Evolutionary conservation across 2,329 filamentous ascomycete species (phyloP), one percentile per base, ranked within the genome.

Genomic region (Cercospora sojina): DNA sequence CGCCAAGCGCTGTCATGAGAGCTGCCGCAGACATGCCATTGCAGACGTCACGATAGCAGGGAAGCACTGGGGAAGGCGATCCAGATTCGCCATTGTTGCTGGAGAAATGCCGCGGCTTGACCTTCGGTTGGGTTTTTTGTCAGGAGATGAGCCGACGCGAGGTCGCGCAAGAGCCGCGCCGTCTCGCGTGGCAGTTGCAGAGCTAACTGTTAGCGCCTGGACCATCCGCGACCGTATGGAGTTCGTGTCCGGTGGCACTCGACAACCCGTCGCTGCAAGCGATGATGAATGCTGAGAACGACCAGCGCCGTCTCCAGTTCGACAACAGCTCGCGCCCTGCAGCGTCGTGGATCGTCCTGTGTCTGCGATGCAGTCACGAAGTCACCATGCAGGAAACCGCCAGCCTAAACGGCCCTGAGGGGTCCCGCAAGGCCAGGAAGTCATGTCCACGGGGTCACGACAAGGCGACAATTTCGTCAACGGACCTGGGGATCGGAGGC

Each of bases 131-230:
- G 35, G 23, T 18, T 47, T 3, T 41, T 35, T 60, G 20, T 60
- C 58, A 60, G 58, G 58, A 60, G 58, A 60, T 49, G 23, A 38
- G 35, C 58, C 57, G 35, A 41, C 57, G 57, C 35, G 18, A 41
- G 20, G 55, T 58, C 25, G 55, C 56, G 56, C 56, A 59, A 59
- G 27, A 59, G 27, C 20, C 31, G 35, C 38, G 9, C 58, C 31
- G 25, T 35, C 58, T 60, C 58, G 58, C 58, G 58, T 60, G 58
- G 57, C 57, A 41, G 57, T 23, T 43, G 57, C 57, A 59, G 31
- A 25, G 35, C 55, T 58, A n/a, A n/a, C n/a, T n/a, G n/a, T n/a
- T n/a, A 58, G 55, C 55, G 29, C 25, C 55, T 32, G 55, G 55
- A 20, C 55, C 32, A 3, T 31, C 16, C n/a, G n/a, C 5, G 8